phyloP scores from a whole-genome alignment of 495 filamentous ascomycete species.

The Aspergillus diversus region DNA sequence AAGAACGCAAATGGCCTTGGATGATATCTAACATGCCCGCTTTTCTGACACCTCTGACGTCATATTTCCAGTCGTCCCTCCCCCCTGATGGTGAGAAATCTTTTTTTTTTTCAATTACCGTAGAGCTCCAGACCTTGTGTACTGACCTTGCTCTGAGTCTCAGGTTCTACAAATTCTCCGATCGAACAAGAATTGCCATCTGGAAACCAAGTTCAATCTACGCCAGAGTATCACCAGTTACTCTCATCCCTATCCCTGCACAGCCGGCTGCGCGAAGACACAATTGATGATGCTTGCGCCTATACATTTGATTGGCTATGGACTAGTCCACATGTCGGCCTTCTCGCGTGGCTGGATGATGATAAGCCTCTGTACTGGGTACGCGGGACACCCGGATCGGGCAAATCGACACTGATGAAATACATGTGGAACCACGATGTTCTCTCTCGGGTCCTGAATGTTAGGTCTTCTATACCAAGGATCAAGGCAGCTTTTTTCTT shows the following conservation, averaged over 20 bases:
- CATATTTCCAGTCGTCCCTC: no score
- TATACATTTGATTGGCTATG: neutral
- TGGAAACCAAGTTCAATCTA: no score
- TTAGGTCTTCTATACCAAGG: neutral
- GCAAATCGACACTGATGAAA: neutral
- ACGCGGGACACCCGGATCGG: neutral
- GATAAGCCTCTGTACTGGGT: conserved; percentile 1
- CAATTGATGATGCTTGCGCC: neutral
- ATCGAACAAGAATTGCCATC: neutral
- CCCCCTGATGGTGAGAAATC: neutral
- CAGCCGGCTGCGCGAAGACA: neutral
- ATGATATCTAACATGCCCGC: neutral
- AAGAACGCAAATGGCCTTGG: neutral
- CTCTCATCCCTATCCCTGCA: neutral
- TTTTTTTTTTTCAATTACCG: neutral
- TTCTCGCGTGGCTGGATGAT: neutral
- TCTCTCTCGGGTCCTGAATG: neutral
- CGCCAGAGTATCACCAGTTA: neutral
- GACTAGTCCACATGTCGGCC: neutral
- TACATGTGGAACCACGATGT: conserved; percentile 2
- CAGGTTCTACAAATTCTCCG: neutral
- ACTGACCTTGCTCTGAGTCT: neutral
- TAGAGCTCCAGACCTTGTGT: no score
- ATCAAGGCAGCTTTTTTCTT: conserved; percentile 2
- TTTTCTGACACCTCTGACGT: neutral